A percentile compares a stretch with the other conserved stretches of the same genome.
Conservation (phyloP, 129 eudicot species). For the Tagetes patula region DNA sequence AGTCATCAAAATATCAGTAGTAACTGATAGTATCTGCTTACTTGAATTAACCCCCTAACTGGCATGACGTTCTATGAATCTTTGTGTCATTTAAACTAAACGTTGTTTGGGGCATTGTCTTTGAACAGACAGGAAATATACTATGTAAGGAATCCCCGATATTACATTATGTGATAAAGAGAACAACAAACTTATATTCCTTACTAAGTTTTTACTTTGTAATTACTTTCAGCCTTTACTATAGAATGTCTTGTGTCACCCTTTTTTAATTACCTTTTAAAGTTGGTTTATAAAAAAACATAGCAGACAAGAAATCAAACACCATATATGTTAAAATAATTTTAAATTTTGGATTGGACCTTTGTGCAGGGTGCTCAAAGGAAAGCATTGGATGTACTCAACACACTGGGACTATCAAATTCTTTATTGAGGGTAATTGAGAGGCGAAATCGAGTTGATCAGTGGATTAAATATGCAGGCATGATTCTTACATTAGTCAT, state of each 20-base stretch:
- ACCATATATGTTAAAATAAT: background rate
- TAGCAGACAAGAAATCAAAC: background rate
- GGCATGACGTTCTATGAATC: no score
- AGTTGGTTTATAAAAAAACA: background rate
- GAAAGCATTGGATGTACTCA: constrained; percentile 89
- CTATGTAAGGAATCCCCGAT: no score
- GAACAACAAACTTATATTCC: background rate
- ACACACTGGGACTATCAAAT: constrained; percentile 89
- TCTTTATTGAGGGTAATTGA: constrained; percentile 82
- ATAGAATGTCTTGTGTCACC: background rate
- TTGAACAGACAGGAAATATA: no score
- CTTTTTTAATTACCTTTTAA: background rate
- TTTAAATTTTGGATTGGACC: background rate
- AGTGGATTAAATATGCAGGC: constrained; percentile 90
- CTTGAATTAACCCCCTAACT: no score
- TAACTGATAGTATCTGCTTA: no score
- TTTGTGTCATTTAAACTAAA: no score
- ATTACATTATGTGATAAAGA: background rate
- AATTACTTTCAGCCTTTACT: background rate
- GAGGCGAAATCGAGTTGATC: constrained; percentile 85
- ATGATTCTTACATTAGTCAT: constrained; percentile 76
- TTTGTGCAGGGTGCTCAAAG: constrained; percentile 90
- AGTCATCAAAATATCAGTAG: no score
- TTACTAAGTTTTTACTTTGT: constrained; percentile 10
- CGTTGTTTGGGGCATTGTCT: no score